Conservation (phyloP, 306 rosid genomes). For the Cucumis cinereus region DNA sequence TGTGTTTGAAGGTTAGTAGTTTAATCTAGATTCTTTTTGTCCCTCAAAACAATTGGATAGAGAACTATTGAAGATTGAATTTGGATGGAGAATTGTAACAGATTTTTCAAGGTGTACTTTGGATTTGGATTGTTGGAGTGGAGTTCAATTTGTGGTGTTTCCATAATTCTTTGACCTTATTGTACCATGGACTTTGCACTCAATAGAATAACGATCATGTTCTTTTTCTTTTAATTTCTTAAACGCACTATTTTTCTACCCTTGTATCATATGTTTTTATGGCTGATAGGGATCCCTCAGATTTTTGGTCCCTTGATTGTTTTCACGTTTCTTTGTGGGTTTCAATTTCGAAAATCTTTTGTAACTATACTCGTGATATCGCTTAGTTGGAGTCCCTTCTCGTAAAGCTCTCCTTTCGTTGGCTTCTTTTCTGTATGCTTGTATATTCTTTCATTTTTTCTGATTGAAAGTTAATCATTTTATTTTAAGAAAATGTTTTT, state of each 20-base stretch:
- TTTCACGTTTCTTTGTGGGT: too few relatives aligned
- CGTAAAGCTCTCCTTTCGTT: too few relatives aligned
- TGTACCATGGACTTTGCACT: neutral
- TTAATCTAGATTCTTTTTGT: neutral
- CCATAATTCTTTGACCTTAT: neutral
- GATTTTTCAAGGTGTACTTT: neutral
- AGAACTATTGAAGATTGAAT: neutral
- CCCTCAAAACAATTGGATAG: neutral
- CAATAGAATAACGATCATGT: neutral
- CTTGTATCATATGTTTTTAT: neutral
- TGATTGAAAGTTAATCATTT: too few relatives aligned
- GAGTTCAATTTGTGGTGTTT: neutral
- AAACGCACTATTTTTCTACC: neutral
- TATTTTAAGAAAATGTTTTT: neutral
- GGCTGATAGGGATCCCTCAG: neutral
- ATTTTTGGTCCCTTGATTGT: too few relatives aligned
- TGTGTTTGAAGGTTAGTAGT: constrained; percentile 58
- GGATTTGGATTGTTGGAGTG: neutral
- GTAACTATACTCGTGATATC: too few relatives aligned
- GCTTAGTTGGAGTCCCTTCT: too few relatives aligned
- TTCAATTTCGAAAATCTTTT: too few relatives aligned
- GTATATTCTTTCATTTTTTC: too few relatives aligned
- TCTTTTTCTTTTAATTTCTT: neutral
- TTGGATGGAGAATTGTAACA: too few relatives aligned
- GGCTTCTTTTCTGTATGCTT: too few relatives aligned